Conservation (phyloP, 192 early-diverging fungal genomes). For the Coemansia sp. region DNA sequence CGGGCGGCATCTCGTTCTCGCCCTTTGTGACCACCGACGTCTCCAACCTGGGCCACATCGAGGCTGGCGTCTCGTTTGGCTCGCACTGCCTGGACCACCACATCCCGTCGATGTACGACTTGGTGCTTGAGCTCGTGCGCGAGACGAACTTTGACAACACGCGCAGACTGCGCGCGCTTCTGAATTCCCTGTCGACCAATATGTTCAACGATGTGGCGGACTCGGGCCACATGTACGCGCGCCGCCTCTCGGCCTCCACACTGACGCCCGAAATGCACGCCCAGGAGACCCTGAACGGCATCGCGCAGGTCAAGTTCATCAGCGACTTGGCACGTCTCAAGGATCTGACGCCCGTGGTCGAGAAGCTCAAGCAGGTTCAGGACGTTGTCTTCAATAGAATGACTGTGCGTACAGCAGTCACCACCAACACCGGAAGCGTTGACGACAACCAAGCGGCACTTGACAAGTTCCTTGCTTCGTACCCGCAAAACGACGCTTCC, state of each 20-base stretch:
- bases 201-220: slow-evolving; percentile 79
- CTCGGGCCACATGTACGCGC: slow-evolving; percentile 80
- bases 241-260: slow-evolving; percentile 65
- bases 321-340: slow-evolving; percentile 62
- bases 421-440: slow-evolving; percentile 26
- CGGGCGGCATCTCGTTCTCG: slow-evolving; percentile 79
- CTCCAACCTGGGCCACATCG: slow-evolving; percentile 61
- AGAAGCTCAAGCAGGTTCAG: slow-evolving; percentile 56
- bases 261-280: slow-evolving; percentile 58
- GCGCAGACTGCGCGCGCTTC: slow-evolving; percentile 73
- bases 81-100: slow-evolving; percentile 75
- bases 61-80: slow-evolving; percentile 64
- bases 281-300: slow-evolving; percentile 56
- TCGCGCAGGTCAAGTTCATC: slow-evolving; percentile 79
- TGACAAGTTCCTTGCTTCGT: slow-evolving; percentile 24
- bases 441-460: slow-evolving; percentile 41
- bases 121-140: slow-evolving; percentile 69
- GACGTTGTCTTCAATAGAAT: slow-evolving; percentile 47
- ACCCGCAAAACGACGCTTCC: slow-evolving; percentile 13
- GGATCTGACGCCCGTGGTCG: slow-evolving; percentile 64
- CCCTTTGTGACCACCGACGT: slow-evolving; percentile 67
- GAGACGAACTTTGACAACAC: slow-evolving; percentile 71
- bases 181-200: slow-evolving; percentile 68
- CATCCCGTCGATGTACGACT: slow-evolving; percentile 68
- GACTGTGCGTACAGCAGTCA: slow-evolving; percentile 45